Base-by-base conservation (phyloP, 805 yeast genomes). In the Kluyveromyces dobzhanskii region DNA sequence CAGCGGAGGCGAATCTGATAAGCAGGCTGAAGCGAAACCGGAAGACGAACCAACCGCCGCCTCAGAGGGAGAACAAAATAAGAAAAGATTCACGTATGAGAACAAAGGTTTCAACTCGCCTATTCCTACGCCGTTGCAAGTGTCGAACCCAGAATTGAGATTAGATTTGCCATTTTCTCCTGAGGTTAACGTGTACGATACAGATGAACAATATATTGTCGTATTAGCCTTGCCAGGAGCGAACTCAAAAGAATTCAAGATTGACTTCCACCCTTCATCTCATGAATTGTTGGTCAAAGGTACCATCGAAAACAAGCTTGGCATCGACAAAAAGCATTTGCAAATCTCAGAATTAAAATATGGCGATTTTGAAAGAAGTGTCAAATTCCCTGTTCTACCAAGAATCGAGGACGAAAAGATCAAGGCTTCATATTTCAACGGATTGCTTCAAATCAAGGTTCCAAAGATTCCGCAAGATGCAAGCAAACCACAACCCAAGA, bases 151-250 rank as follows among this genome's bases (percentile, higher is more conserved):
- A 6, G 69, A 67, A 44, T 44, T 58, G 9, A 59, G 64, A 28
- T 42, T 62, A 19, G 56, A 61, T 14, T 43, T 69, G 33, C 78
- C 79, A 45, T 74, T 73, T 44, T 71, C 80, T 9, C 82, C 83
- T 17, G 71, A 73, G 40, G 60, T 76, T 3, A 78, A 76, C 45
- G 69, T 76, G n/a, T 76, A 75, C 46, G 78, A 76, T 43, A 60
- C 65, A 36, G 63, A 64, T 1, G 64, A 64, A 13, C 56, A 61
- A 13, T 77, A 75, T 45, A 51, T 65, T 12, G 67, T 75, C 10
- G 71, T 70, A 1, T 53, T 76, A 10, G 71, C 80, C 3, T 53
- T 77, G 18, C 76, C 83, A n/a, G 83, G 83, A 35, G 78, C 78
- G 2, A 62, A 66, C 24, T 69, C 73, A 17, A 66, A 68, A 30